Percentiles rank a stretch among this genome's conserved stretches.
phyloP scores from a whole-genome alignment of 345 rosid genomes.

The Citrus maxima region DNA sequence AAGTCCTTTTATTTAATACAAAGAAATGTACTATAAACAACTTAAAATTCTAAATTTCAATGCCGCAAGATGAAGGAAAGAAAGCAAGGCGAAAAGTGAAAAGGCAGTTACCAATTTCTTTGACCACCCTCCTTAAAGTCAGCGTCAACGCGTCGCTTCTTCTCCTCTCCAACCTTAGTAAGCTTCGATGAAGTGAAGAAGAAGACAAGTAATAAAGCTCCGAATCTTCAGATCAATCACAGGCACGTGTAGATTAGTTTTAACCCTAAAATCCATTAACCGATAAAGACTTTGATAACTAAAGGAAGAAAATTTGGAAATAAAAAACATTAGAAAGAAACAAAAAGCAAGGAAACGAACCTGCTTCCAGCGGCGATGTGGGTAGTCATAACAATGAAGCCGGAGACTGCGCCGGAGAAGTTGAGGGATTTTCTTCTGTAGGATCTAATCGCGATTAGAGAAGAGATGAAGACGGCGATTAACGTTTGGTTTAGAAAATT shows the following conservation, averaged over 20 bases:
- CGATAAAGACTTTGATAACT: no score
- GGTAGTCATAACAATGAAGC: slow-evolving; percentile 67
- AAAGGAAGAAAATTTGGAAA: neutral
- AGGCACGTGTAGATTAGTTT: neutral
- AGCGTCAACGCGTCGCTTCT: slow-evolving; percentile 69
- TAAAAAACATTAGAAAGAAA: neutral
- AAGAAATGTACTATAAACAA: neutral
- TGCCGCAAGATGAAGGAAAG: neutral
- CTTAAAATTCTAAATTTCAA: neutral
- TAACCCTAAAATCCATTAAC: neutral
- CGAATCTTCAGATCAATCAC: slow-evolving; percentile 46
- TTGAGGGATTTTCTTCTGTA: slow-evolving; percentile 78
- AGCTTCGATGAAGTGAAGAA: slow-evolving; percentile 85
- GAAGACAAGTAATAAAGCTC: slow-evolving; percentile 76
- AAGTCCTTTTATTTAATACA: no score
- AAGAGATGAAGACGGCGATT: slow-evolving; percentile 50
- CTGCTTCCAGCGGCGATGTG: slow-evolving; percentile 73
- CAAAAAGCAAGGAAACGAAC: slow-evolving; percentile 19
- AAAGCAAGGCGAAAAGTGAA: neutral
- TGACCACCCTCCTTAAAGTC: slow-evolving; percentile 96
- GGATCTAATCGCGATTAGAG: slow-evolving; percentile 55
- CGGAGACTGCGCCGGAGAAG: slow-evolving; percentile 76
- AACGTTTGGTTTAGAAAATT: slow-evolving; percentile 33
- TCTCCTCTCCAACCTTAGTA: slow-evolving; percentile 85
- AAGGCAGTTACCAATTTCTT: slow-evolving; percentile 65